Percentiles rank a stretch among this genome's conserved stretches.
Conservation (phyloP, 192 early-diverging fungal species). For the Coemansia sp. region DNA sequence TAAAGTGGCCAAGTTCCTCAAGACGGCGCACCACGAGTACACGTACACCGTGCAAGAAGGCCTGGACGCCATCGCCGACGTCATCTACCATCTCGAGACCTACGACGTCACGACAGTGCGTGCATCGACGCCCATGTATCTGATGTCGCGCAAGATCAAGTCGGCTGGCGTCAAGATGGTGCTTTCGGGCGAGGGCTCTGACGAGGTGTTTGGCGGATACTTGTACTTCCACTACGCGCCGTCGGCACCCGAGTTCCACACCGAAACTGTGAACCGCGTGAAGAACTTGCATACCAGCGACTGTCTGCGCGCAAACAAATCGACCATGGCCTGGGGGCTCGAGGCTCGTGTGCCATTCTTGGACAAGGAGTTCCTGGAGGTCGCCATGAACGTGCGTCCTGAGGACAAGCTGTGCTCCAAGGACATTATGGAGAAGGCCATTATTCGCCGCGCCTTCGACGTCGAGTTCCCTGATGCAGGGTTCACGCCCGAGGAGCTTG, state of each 20-base stretch:
- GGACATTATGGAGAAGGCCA: constrained; percentile 90
- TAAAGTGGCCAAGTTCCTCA: constrained; percentile 85
- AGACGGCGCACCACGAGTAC: constrained; percentile 93
- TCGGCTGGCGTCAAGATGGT: constrained; percentile 99
- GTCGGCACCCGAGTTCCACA: constrained; percentile 75
- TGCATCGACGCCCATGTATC: constrained; percentile 99
- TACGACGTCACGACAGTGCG: constrained; percentile 99
- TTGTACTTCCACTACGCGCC: constrained; percentile 97
- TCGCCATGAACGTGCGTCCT: constrained; percentile 86
- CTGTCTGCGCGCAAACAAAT: constrained; percentile 97
- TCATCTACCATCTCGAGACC: constrained; percentile 96
- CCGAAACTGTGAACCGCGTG: constrained; percentile 88
- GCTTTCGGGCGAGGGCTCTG: constrained; percentile 91
- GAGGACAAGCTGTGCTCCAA: constrained; percentile 77
- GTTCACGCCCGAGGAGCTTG: constrained; percentile 48
- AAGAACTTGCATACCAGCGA: constrained; percentile 97
- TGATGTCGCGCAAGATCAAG: constrained; percentile 96
- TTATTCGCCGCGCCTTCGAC: constrained; percentile 95
- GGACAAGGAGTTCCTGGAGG: constrained; percentile 89
- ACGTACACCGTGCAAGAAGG: constrained; percentile 97
- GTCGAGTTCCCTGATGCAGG: constrained; percentile 68
- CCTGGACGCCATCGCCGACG: constrained; percentile 90
- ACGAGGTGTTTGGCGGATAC: constrained; percentile 98
- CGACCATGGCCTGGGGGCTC: constrained; percentile 99
- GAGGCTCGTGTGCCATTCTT: constrained; percentile 98